phyloP scores from a whole-genome alignment of 495 filamentous ascomycete species.

The Cudoniella acicularis region DNA sequence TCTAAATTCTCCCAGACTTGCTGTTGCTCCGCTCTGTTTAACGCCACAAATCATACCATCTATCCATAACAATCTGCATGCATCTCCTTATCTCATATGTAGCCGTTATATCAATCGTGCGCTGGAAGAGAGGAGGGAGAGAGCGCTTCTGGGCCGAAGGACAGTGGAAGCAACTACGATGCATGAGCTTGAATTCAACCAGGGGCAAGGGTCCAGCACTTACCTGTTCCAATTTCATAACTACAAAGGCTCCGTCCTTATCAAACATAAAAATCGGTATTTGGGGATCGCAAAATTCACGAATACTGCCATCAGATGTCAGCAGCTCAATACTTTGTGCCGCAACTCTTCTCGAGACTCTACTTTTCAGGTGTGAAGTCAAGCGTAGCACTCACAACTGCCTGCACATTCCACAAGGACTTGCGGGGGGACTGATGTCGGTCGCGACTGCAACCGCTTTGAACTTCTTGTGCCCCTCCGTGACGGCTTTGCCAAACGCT shows the following conservation, averaged over 20 bases:
- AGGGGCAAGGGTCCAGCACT: slow-evolving; percentile 55
- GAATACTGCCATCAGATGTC: slow-evolving; percentile 49
- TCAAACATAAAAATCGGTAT: slow-evolving; percentile 93
- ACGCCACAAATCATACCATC: neutral
- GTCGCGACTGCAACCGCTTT: slow-evolving; percentile 84
- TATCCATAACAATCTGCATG: neutral
- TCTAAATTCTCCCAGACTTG: too few species aligned
- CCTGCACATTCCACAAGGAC: slow-evolving; percentile 69
- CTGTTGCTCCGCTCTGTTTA: neutral
- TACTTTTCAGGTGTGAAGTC: neutral
- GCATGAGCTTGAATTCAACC: slow-evolving; percentile 79
- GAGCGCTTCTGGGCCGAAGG: slow-evolving; percentile 65
- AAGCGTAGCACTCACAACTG: slow-evolving; percentile 45
- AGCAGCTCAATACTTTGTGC: neutral
- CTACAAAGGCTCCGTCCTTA: slow-evolving; percentile 59
- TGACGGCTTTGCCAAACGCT: slow-evolving; percentile 76
- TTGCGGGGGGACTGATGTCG: slow-evolving; percentile 68
- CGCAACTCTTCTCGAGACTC: neutral
- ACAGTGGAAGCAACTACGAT: slow-evolving; percentile 60
- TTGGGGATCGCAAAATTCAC: slow-evolving; percentile 66
- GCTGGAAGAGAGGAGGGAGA: slow-evolving; percentile 27
- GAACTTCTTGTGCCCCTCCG: slow-evolving; percentile 63
- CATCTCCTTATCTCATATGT: neutral
- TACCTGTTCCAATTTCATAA: slow-evolving; percentile 62
- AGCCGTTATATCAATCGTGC: slow-evolving; percentile 4